Conservation (phyloP, 306 rosid species). For the Lablab purpureus region DNA sequence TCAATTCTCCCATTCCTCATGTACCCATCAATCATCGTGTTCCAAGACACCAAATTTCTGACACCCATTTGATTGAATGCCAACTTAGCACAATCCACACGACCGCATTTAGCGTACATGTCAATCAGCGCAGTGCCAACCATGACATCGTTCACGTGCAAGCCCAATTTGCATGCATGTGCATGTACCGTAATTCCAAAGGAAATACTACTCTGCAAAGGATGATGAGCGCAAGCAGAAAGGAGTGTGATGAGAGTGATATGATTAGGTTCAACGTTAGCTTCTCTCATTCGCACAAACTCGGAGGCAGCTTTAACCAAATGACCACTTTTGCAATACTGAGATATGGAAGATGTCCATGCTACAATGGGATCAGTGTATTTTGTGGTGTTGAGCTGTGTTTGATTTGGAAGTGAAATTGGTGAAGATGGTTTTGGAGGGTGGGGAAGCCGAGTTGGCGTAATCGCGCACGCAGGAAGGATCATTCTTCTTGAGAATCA, state of each 20-base stretch:
- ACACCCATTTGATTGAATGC: conserved; percentile 61
- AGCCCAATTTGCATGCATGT: conserved; percentile 60
- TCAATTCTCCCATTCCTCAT: conserved; percentile 66
- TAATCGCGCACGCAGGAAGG: conserved; percentile 45
- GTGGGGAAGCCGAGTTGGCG: conserved; percentile 48
- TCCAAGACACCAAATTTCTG: conserved; percentile 80
- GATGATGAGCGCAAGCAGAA: conserved; percentile 73
- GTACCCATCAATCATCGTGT: conserved; percentile 79
- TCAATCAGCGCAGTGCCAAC: conserved; percentile 83
- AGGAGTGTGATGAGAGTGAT: conserved; percentile 77
- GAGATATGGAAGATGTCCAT: conserved; percentile 88
- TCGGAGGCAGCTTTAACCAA: conserved; percentile 68
- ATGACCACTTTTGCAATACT: conserved; percentile 64
- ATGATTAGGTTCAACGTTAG: conserved; percentile 73
- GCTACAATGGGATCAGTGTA: conserved; percentile 53
- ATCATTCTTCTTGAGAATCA: conserved; percentile 49
- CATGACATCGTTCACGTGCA: conserved; percentile 65
- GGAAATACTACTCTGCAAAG: conserved; percentile 21
- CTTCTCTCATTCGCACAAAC: conserved; percentile 66
- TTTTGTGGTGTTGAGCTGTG: conserved; percentile 37
- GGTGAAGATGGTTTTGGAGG: conserved; percentile 52
- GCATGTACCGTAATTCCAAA: conserved; percentile 74
- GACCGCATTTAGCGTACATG: conserved; percentile 79
- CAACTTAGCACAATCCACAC: conserved; percentile 58
- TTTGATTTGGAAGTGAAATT: conserved; percentile 37